Evolutionary conservation across 1,284 basidiomycete genomes (phyloP), one percentile per base, ranked within the genome.

Genomic region (Cerioporus squamosus): DNA sequence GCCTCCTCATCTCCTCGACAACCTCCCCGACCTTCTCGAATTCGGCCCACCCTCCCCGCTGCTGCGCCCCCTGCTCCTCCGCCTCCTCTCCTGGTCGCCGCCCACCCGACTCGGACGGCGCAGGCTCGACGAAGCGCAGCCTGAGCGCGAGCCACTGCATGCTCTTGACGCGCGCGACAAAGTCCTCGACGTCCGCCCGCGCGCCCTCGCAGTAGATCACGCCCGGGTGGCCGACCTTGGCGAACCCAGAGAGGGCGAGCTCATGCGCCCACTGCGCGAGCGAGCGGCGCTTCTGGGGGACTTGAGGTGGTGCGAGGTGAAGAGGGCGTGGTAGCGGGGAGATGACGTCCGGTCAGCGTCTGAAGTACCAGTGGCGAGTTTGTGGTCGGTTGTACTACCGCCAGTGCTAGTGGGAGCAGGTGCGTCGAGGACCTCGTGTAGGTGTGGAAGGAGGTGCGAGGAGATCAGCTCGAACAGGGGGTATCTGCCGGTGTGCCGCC

Each of bases 121-220:
- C 45, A 8, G 75, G 72, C 61, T 88, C 86, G 20, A 84, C 66
- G 62, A 90, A 85, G 18, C 88, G 71, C n/a, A 90, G 72, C 44
- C 81, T 77, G 60, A 92, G 71, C 12, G 89, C 89, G 0, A 91
- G 77, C 90, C 90, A 92, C 66, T 91, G 87, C 89, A 91, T 90
- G 23, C 79, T 81, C 69, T 87, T 90, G 52, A 92, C 81, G 55
- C 86, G 86, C 17, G 70, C 72, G 2, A 88, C 81, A 66, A 91
- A 91, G 62, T 87, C 84, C 62, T 85, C 80, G 18, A 92, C 74
- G 53, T 81, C 75, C 9, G 76, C 72, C 44, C 75, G 73, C 8
- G 68, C 66, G 2, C 90, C 90, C 64, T 86, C 78, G 20, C 81
- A 86, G 61, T 91, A 93, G 53, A 92, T 88, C 44, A 89, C 77